Evolutionary conservation across 257 asterid genomes (phyloP).

Genomic region (Lantana camara): DNA sequence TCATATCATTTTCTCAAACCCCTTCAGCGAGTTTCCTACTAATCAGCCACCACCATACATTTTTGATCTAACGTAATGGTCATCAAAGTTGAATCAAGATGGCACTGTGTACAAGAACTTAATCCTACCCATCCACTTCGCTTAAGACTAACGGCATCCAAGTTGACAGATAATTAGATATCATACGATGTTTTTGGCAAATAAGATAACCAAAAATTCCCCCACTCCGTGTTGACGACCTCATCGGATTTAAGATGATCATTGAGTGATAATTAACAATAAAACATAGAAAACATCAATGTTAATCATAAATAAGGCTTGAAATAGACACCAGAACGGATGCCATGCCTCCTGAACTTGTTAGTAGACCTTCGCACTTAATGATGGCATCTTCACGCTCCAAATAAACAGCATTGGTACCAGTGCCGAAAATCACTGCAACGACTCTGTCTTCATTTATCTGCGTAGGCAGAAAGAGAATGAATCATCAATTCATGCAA

Average conservation of each 20-base stretch:
- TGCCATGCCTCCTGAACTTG: conserved; percentile 81
- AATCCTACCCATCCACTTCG: conserved; percentile 74
- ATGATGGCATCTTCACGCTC: conserved; percentile 87
- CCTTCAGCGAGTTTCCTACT: conserved; percentile 47
- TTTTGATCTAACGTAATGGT: background rate
- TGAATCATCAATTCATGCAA: background rate
- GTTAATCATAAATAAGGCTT: conserved; percentile 1
- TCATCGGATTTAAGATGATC: conserved; percentile 24
- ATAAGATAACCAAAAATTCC: conserved; percentile 93
- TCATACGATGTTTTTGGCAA: conserved; percentile 85
- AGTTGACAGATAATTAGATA: no score
- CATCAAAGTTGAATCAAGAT: background rate
- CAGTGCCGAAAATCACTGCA: conserved; percentile 86
- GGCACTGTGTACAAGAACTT: background rate
- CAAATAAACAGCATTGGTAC: conserved; percentile 91
- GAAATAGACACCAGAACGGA: conserved; percentile 21
- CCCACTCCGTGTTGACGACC: conserved; percentile 98
- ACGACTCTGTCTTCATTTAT: conserved; percentile 83
- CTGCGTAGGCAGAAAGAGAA: conserved; percentile 42
- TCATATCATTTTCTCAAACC: conserved; percentile 91
- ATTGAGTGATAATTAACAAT: background rate
- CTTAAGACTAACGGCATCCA: conserved; percentile 80
- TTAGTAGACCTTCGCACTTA: conserved; percentile 76
- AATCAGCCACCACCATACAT: conserved; percentile 22
- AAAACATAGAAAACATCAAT: background rate